phyloP scores from a whole-genome alignment of 805 yeast genomes.

The Candida koratica region DNA sequence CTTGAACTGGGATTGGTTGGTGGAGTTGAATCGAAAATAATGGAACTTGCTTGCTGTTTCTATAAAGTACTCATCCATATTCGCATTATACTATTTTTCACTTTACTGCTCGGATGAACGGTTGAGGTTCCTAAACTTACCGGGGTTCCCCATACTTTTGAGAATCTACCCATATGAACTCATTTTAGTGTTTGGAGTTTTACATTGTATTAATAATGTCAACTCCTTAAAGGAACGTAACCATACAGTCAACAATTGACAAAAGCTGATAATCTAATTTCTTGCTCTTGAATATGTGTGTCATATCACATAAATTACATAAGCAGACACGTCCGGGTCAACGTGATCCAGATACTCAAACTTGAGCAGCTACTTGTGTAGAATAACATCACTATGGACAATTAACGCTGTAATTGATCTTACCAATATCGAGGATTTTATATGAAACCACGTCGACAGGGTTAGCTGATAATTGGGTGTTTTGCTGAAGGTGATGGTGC shows the following conservation, averaged over 20 bases:
- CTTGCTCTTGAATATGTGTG: constrained; percentile 4
- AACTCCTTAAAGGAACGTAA: too few relatives aligned
- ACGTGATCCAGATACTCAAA: constrained; percentile 14
- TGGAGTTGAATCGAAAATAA: constrained; percentile 18
- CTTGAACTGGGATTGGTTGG: constrained; percentile 39
- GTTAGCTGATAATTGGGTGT: too few relatives aligned
- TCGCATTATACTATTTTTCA: not conserved
- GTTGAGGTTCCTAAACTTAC: constrained; percentile 4
- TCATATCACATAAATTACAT: constrained; percentile 8
- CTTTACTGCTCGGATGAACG: too few relatives aligned
- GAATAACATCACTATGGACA: too few relatives aligned
- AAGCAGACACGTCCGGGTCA: constrained; percentile 13
- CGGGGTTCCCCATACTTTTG: constrained; percentile 10
- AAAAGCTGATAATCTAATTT: too few relatives aligned
- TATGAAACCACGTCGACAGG: too few relatives aligned
- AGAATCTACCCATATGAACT: not conserved
- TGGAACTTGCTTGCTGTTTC: constrained; percentile 6
- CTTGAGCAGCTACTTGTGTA: constrained; percentile 2
- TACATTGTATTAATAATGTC: too few relatives aligned
- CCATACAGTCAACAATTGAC: too few relatives aligned
- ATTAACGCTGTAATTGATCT: too few relatives aligned
- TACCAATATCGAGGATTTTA: too few relatives aligned
- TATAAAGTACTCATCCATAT: constrained; percentile 15
- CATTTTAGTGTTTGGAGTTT: too few relatives aligned
- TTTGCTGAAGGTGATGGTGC: too few relatives aligned